Percentiles rank a stretch among this genome's conserved stretches.
Evolutionary conservation across 2,329 filamentous ascomycete genomes (phyloP).

Genomic region (Arthroderma sp.): DNA sequence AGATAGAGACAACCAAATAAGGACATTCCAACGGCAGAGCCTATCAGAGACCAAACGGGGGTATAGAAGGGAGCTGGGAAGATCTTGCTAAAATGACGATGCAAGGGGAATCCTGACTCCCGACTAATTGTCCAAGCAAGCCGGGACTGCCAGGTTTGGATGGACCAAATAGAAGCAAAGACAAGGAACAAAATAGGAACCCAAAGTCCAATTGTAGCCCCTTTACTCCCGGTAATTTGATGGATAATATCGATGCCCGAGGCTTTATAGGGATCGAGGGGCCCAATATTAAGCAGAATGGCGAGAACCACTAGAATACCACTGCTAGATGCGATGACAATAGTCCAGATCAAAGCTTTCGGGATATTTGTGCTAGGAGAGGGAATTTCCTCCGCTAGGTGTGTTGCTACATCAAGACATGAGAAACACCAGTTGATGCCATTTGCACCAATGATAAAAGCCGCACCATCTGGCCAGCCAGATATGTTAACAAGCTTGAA

Average conservation of each 20-base stretch:
- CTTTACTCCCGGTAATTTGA: constrained; percentile 1
- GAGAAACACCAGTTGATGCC: constrained; percentile 1
- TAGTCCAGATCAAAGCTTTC: constrained; percentile 1
- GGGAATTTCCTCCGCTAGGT: neutral
- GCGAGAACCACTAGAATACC: neutral
- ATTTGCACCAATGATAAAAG: constrained; percentile 1
- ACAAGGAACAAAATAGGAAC: neutral
- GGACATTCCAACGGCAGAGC: neutral
- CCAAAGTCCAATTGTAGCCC: neutral
- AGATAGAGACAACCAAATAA: neutral
- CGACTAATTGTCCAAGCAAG: constrained; percentile 1
- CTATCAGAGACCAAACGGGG: constrained; percentile 1
- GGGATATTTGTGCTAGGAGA: constrained; percentile 2
- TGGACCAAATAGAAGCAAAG: constrained; percentile 1
- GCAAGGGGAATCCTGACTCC: constrained; percentile 1
- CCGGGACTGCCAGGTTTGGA: constrained; percentile 2
- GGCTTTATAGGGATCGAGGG: neutral
- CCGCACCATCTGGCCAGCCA: neutral
- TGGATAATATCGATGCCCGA: neutral
- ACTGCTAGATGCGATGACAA: constrained; percentile 1
- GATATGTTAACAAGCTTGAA: neutral
- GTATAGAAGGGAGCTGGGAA: constrained; percentile 1
- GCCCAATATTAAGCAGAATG: neutral
- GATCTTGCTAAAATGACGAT: constrained; percentile 2
- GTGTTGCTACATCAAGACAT: constrained; percentile 1